A percentile compares a stretch with the other conserved stretches of the same genome.
Conservation (phyloP, 2,329 filamentous ascomycete species). For the Purpureocillium takamizusanense region DNA sequence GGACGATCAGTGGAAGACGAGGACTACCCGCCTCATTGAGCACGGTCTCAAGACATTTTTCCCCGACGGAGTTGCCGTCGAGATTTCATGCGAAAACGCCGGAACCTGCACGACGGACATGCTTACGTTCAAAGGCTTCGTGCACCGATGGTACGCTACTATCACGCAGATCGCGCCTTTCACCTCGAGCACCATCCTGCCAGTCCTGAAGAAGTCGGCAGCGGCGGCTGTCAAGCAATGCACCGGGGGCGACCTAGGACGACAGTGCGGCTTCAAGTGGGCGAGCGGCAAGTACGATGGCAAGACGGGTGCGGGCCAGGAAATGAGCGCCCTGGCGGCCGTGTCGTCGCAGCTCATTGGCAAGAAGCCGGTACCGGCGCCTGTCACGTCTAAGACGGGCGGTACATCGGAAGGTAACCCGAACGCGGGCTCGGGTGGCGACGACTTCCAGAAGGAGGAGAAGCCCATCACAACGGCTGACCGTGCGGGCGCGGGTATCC, state of each 20-base stretch:
- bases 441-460: constrained; percentile 20
- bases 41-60: constrained; percentile 40
- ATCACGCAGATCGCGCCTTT: constrained; percentile 46
- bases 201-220: constrained; percentile 43
- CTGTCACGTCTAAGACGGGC: constrained; percentile 37
- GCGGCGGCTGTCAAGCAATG: constrained; percentile 46
- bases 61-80: constrained; percentile 46
- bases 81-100: constrained; percentile 49
- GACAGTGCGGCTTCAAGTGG: constrained; percentile 49
- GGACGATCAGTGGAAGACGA: constrained; percentile 39
- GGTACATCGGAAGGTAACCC: constrained; percentile 40
- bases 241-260: constrained; percentile 36
- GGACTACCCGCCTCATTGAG: constrained; percentile 31
- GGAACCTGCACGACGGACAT: constrained; percentile 54
- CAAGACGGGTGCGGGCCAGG: constrained; percentile 47
- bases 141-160: constrained; percentile 47
- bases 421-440: constrained; percentile 29
- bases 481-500: constrained; percentile 36
- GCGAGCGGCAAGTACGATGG: constrained; percentile 40
- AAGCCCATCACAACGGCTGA: constrained; percentile 32
- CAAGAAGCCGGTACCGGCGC: constrained; percentile 25
- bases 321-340: constrained; percentile 49
- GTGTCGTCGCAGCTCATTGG: constrained; percentile 42
- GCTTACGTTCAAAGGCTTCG: constrained; percentile 52
- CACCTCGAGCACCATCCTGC: constrained; percentile 37